Evolutionary conservation across 2,329 filamentous ascomycete species (phyloP), one percentile per base, ranked within the genome.

Genomic region (Hypoxylon sp.): DNA sequence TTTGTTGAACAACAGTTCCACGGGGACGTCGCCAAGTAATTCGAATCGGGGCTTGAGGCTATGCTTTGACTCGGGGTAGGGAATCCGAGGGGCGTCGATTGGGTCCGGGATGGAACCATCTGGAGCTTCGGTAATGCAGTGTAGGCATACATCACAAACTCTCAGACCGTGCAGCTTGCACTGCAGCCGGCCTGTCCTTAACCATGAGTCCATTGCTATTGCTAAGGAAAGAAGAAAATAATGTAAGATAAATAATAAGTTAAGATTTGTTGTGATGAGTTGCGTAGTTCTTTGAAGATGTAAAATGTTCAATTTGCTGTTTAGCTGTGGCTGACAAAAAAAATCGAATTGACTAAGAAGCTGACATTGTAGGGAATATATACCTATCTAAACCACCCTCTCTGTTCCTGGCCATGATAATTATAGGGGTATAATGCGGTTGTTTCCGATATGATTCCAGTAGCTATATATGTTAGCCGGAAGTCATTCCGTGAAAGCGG

Each of bases 141-240:
- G 65, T 3, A 71, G 17, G 31, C 68, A 71, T 55, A 42, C 11
- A 4, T 26, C 29, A 5, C 68, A 71, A 29, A 58, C 64, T 11
- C 55, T 29, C 9, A 31, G 60, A 5, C 3, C 19, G 17, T 71
- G 68, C 5, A 5, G 0, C n/a, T n/a, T 10, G 17, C 67, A 70
- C 17, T 29, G 24, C 13, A 62, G 11, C 10, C 3, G 24, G 26
- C 35, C 33, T 53, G 4, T 29, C 26, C 1, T 31, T 14, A 46
- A 50, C 26, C 26, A 50, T n/a, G 9, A 6, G 39, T n/a, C 29
- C 55, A 58, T 58, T 26, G 11, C 6, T 26, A 10, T 17, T 10
- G 3, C 17, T 22, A 39, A n/a, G 9, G 13, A 44, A 54, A 11
- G 24, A 33, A 3, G 19, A 9, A 37, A 39, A 33, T 11, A 52